Evolutionary conservation across 2,329 filamentous ascomycete species (phyloP).

Genomic region (Ophiocordyceps australis): DNA sequence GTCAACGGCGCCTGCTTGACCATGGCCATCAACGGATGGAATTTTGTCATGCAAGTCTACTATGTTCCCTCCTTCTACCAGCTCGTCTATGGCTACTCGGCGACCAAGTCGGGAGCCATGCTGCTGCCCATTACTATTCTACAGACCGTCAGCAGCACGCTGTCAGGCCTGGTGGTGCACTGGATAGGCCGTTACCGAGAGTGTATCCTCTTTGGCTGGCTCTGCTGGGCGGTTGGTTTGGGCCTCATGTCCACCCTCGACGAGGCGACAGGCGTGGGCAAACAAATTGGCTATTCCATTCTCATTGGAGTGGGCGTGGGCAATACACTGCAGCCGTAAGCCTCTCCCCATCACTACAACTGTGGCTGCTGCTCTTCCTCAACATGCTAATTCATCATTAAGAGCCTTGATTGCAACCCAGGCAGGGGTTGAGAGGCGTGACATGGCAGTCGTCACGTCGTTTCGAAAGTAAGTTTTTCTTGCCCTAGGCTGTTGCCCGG

Average conservation of each 20-base stretch:
- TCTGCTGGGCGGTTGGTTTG: conserved; percentile 30
- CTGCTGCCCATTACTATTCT: conserved; percentile 22
- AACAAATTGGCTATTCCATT: conserved; percentile 34
- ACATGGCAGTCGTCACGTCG: conserved; percentile 24
- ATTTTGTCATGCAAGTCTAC: conserved; percentile 36
- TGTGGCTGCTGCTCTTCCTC: too few relatives aligned
- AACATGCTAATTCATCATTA: too few relatives aligned
- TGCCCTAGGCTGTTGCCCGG: too few relatives aligned
- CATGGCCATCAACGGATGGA: conserved; percentile 41
- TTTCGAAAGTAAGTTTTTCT: conserved; percentile 18
- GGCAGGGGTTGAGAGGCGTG: conserved; percentile 29
- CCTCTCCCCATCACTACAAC: too few relatives aligned
- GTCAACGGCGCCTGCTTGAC: conserved; percentile 36
- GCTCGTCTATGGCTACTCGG: conserved; percentile 22
- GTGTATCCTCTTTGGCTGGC: conserved; percentile 33
- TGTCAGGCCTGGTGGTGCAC: conserved; percentile 32
- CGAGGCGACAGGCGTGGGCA: conserved; percentile 24
- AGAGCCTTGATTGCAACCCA: conserved; percentile 34
- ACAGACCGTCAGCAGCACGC: conserved; percentile 25
- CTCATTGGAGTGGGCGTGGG: conserved; percentile 32
- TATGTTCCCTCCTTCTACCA: conserved; percentile 28
- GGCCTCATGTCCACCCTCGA: conserved; percentile 33
- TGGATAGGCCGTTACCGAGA: conserved; percentile 33
- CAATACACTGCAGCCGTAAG: conserved; percentile 30
- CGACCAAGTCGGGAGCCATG: conserved; percentile 21